phyloP scores from a whole-genome alignment of 768 basidiomycete genomes.

The Obba rivulosa region DNA sequence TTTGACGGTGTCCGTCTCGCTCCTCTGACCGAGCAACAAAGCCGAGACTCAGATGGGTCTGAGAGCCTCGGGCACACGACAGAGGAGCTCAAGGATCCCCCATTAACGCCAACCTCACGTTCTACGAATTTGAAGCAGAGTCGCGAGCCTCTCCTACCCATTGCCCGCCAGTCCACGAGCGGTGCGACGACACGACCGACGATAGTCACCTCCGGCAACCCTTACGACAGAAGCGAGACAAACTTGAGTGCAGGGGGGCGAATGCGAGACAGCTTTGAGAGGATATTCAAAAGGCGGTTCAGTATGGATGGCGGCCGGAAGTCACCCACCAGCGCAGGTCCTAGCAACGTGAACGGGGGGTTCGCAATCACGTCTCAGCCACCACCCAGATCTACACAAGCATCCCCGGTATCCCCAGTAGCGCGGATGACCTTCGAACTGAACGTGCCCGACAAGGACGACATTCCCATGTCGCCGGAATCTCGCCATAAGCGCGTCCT shows the following conservation, averaged over 20 bases:
- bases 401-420: slow-evolving; percentile 10
- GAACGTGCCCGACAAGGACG: slow-evolving; percentile 16
- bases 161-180: slow-evolving; percentile 24
- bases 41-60: slow-evolving; percentile 41
- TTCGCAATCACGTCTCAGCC: too few species aligned
- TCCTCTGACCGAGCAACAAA: slow-evolving; percentile 30
- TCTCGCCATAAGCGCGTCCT: slow-evolving; percentile 15
- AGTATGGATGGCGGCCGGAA: slow-evolving; percentile 28
- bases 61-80: slow-evolving; percentile 24
- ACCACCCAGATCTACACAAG: background rate
- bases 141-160: slow-evolving; percentile 68
- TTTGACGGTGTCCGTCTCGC: slow-evolving; percentile 36
- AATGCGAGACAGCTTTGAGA: slow-evolving; percentile 58
- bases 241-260: slow-evolving; percentile 27
- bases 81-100: slow-evolving; percentile 25
- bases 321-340: slow-evolving; percentile 17
- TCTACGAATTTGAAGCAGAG: slow-evolving; percentile 47
- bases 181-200: background rate
- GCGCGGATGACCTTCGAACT: slow-evolving; percentile 23
- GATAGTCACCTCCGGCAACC: slow-evolving; percentile 9
- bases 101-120: slow-evolving; percentile 36
- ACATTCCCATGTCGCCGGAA: slow-evolving; percentile 11
- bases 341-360: slow-evolving; percentile 6
- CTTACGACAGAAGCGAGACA: slow-evolving; percentile 23
- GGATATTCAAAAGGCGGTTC: slow-evolving; percentile 47